Percentiles rank a stretch among this genome's conserved stretches.
These are phyloP conservation scores for Thraustochytrium sp. DNA, from an alignment of 352 stramenopile genomes.

Conservation along the genomic window DNA sequence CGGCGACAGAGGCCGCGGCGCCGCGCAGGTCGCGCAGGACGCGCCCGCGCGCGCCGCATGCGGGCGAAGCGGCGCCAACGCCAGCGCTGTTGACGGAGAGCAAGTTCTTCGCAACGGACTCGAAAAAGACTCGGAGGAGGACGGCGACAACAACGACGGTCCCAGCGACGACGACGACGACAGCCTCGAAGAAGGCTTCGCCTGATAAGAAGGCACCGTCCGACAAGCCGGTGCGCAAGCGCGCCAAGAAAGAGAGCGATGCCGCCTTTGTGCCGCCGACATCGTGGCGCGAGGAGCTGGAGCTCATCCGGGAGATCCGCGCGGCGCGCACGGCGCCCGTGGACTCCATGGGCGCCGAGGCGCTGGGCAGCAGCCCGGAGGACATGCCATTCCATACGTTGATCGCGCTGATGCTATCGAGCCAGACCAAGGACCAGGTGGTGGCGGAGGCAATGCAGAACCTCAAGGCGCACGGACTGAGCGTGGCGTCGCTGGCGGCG, in stretches of 20 bases:
- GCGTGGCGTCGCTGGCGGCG: constrained; percentile 71
- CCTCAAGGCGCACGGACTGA: constrained; percentile 61
- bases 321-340: constrained; percentile 61
- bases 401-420: constrained; percentile 90
- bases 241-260: background rate
- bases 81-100: too few relatives aligned
- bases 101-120: too few relatives aligned
- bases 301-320: constrained; percentile 61
- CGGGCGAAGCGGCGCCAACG: too few relatives aligned
- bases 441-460: constrained; percentile 59
- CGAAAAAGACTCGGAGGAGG: too few relatives aligned
- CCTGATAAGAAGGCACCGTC: too few relatives aligned
- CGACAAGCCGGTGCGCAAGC: too few relatives aligned
- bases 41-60: too few relatives aligned
- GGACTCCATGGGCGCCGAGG: constrained; percentile 61
- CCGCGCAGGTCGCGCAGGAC: too few relatives aligned
- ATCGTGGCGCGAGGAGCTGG: background rate
- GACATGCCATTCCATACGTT: constrained; percentile 76
- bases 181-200: too few relatives aligned
- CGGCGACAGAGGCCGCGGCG: too few relatives aligned
- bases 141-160: too few relatives aligned
- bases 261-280: background rate
- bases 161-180: too few relatives aligned
- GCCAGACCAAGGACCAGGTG: constrained; percentile 90
- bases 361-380: constrained; percentile 57